Conservation (phyloP, 164 flowering plant genomes). For the Vitis rotundifolia region DNA sequence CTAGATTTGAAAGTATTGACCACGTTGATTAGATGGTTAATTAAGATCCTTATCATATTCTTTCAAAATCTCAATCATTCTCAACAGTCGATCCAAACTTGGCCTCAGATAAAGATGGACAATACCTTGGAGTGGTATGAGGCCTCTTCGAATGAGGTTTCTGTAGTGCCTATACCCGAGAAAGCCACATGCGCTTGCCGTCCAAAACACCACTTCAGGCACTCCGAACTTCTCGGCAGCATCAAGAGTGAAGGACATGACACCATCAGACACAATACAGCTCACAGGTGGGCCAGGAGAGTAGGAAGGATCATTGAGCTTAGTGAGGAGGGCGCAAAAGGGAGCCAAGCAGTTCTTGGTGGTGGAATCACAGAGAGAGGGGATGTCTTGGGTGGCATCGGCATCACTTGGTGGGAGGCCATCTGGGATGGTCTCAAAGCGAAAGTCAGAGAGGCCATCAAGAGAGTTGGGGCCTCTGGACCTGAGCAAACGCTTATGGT, state of each 20-base stretch:
- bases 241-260: slow-evolving; percentile 47
- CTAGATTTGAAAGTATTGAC: too few species aligned
- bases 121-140: slow-evolving; percentile 50
- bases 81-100: too few species aligned
- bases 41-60: too few species aligned
- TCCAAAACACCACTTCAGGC: slow-evolving; percentile 44
- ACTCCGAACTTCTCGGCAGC: slow-evolving; percentile 44
- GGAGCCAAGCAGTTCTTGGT: slow-evolving; percentile 28
- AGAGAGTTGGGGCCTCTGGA: slow-evolving; percentile 39
- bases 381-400: slow-evolving; percentile 47
- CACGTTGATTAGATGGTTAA: too few species aligned
- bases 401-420: slow-evolving; percentile 43
- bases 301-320: slow-evolving; percentile 18
- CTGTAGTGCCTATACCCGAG: slow-evolving; percentile 36
- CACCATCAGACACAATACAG: slow-evolving; percentile 47
- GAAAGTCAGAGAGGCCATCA: slow-evolving; percentile 32
- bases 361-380: slow-evolving; percentile 35
- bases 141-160: slow-evolving; percentile 30
- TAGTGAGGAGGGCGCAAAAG: slow-evolving; percentile 23
- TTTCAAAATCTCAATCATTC: too few species aligned
- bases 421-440: slow-evolving; percentile 48
- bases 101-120: too few species aligned
- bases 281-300: slow-evolving; percentile 33
- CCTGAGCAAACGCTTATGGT: slow-evolving; percentile 35
- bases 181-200: slow-evolving; percentile 54